These are phyloP conservation scores for Nakazawaea ishiwadae DNA, from an alignment of 805 yeast species.

Conservation along the genomic window DNA sequence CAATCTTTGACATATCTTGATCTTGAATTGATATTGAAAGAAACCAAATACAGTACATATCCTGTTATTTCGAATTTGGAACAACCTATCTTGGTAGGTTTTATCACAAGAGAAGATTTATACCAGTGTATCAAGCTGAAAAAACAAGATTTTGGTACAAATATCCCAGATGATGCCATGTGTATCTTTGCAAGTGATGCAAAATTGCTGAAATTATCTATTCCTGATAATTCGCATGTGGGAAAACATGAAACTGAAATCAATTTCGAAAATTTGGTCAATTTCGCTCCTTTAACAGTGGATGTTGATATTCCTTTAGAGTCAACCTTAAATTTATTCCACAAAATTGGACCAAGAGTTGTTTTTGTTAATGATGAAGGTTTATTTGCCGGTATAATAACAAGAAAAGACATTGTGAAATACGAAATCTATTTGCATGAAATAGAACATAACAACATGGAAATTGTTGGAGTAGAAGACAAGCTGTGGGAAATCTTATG, in stretches of 20 bases:
- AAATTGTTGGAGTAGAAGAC: constrained; percentile 18
- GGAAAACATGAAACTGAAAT: constrained; percentile 10
- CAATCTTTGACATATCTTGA: constrained; percentile 28
- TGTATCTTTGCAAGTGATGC: constrained; percentile 18
- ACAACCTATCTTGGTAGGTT: constrained; percentile 39
- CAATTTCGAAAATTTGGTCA: constrained; percentile 31
- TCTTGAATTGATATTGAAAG: constrained; percentile 28
- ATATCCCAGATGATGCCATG: constrained; percentile 12
- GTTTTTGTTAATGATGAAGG: constrained; percentile 65
- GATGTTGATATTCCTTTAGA: constrained; percentile 51
- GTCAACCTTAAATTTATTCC: constrained; percentile 61
- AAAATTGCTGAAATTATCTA: constrained; percentile 14
- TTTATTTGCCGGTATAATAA: constrained; percentile 64
- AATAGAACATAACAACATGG: no score
- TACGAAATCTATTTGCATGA: constrained; percentile 41
- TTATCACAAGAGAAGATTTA: constrained; percentile 38
- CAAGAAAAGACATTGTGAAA: constrained; percentile 76
- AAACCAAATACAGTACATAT: constrained; percentile 38
- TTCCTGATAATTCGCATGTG: constrained; percentile 14
- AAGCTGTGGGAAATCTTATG: constrained; percentile 21
- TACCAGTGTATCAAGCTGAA: constrained; percentile 22
- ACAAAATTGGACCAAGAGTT: constrained; percentile 74
- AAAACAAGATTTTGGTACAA: constrained; percentile 19
- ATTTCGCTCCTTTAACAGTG: constrained; percentile 60
- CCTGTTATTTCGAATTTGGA: constrained; percentile 45